Conservation (phyloP, 1,284 basidiomycete genomes). For the Heliocybe sulcata region DNA sequence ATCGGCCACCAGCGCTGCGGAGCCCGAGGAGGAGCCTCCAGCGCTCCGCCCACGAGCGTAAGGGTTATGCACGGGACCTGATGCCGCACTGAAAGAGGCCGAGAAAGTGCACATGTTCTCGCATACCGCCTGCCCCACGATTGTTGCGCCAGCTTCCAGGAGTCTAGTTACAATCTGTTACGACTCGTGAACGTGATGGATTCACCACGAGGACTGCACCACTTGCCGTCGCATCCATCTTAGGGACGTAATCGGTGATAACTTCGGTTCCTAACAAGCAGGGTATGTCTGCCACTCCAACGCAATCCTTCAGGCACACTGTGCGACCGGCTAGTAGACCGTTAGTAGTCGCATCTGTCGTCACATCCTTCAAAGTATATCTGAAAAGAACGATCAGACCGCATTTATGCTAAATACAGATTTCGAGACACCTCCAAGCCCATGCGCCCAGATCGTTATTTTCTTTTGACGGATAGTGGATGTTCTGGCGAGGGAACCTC, state of each 20-base stretch:
- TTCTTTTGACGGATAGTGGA: not conserved
- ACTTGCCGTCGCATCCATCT: constrained; percentile 33
- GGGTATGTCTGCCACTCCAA: constrained; percentile 30
- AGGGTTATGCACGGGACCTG: constrained; percentile 35
- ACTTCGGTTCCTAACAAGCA: constrained; percentile 30
- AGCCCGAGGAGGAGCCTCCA: constrained; percentile 39
- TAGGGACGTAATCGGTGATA: constrained; percentile 23
- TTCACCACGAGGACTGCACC: not conserved
- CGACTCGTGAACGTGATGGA: not conserved
- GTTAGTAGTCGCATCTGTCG: not conserved
- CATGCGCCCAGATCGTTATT: constrained; percentile 2
- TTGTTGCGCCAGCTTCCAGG: constrained; percentile 32
- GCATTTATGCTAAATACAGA: not conserved
- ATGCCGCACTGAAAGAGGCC: constrained; percentile 28
- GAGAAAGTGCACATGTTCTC: constrained; percentile 32
- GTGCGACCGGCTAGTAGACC: constrained; percentile 1
- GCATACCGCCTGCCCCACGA: constrained; percentile 34
- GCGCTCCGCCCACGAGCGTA: constrained; percentile 34
- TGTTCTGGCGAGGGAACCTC: constrained; percentile 1
- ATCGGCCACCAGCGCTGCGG: constrained; percentile 32
- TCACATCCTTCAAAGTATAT: constrained; percentile 2
- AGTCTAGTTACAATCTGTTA: constrained; percentile 29
- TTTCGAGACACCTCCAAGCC: not conserved
- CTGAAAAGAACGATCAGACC: not conserved
- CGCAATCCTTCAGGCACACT: constrained; percentile 22